Percentiles rank a stretch among this genome's conserved stretches.
phyloP scores from a whole-genome alignment of 1,139 yeast genomes.

The Blastobotrys illinoisensis region DNA sequence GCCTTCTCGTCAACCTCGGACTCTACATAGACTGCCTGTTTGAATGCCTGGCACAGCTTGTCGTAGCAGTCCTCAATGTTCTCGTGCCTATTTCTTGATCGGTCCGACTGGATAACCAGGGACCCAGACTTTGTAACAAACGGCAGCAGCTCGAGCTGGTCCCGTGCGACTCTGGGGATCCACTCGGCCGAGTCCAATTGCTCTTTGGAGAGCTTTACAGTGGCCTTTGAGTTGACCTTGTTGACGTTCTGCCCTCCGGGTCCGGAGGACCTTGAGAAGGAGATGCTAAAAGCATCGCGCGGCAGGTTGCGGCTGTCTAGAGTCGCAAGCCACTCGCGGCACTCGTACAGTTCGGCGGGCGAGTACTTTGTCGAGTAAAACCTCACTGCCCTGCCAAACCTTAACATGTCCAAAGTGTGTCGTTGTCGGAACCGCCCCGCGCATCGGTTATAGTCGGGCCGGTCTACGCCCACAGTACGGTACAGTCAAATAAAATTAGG shows the following conservation, averaged over 20 bases:
- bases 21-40: slow-evolving; percentile 43
- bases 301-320: slow-evolving; percentile 44
- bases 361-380: background rate
- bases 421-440: background rate
- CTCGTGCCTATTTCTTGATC: slow-evolving; percentile 50
- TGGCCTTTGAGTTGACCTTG: slow-evolving; percentile 63
- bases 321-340: slow-evolving; percentile 39
- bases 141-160: slow-evolving; percentile 42
- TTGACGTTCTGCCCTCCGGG: slow-evolving; percentile 97
- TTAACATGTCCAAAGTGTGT: background rate
- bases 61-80: slow-evolving; percentile 57
- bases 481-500: too few species aligned
- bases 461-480: too few species aligned
- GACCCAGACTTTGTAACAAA: slow-evolving; percentile 54
- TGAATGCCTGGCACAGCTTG: slow-evolving; percentile 53
- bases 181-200: slow-evolving; percentile 52
- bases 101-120: slow-evolving; percentile 58
- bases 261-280: slow-evolving; percentile 75
- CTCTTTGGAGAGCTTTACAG: slow-evolving; percentile 46
- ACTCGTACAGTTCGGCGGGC: slow-evolving; percentile 1
- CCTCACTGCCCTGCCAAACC: background rate
- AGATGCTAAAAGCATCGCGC: slow-evolving; percentile 42
- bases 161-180: slow-evolving; percentile 54
- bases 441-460: background rate
- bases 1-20: slow-evolving; percentile 48